Percentiles rank a stretch among this genome's conserved stretches.
Conservation (phyloP, 495 filamentous ascomycete species). For the Penicillium cataractarum region DNA sequence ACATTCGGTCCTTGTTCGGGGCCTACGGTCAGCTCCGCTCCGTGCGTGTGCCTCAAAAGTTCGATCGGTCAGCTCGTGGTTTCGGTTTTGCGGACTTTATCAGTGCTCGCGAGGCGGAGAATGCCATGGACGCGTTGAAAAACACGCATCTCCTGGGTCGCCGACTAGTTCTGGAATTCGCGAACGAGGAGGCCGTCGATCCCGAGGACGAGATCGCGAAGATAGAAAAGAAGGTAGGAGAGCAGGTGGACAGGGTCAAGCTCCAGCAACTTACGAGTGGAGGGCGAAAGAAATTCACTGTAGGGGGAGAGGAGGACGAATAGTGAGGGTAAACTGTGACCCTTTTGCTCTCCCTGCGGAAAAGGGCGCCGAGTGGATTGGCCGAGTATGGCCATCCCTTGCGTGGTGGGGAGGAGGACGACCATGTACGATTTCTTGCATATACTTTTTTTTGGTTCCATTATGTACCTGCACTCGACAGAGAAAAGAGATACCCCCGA, state of each 20-base stretch:
- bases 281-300: constrained; percentile 85
- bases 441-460: constrained; percentile 18
- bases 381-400: constrained; percentile 38
- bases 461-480: constrained; percentile 17
- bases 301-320: constrained; percentile 73
- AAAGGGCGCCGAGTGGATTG: constrained; percentile 34
- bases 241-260: constrained; percentile 84
- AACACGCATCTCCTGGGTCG: constrained; percentile 93
- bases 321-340: constrained; percentile 37
- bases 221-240: constrained; percentile 92
- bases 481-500: constrained; percentile 37
- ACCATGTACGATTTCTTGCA: constrained; percentile 37
- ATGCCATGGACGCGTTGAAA: constrained; percentile 85
- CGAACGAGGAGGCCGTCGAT: constrained; percentile 80
- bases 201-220: constrained; percentile 93
- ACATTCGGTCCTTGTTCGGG: constrained; percentile 80
- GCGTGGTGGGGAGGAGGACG: constrained; percentile 33
- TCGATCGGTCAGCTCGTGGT: constrained; percentile 81
- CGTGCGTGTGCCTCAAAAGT: constrained; percentile 92
- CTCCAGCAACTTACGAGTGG: constrained; percentile 81
- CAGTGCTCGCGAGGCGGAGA: constrained; percentile 88
- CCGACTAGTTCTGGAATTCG: constrained; percentile 86
- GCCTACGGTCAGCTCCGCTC: constrained; percentile 90
- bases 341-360: constrained; percentile 39
- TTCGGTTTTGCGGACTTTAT: constrained; percentile 98